Base-by-base conservation (phyloP, 1,139 yeast genomes). In the Meyerozyma smithsonii region DNA sequence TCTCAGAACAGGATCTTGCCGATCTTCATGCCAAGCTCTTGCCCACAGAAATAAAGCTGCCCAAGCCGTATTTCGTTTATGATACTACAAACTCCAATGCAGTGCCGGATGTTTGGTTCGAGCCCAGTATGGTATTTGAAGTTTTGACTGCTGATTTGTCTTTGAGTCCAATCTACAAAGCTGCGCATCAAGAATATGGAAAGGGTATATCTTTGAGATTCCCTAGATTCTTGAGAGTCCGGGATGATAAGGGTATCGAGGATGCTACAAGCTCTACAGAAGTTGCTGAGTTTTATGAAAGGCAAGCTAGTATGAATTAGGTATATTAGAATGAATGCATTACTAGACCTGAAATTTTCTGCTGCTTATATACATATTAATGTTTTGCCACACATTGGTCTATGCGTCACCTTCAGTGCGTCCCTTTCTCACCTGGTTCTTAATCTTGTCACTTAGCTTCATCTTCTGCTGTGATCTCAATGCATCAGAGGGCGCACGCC, bases 101-200 rank as follows among this genome's bases (percentile, higher is more conserved):
- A 1, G 69, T 66, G 20, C 97, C 98, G 0, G 97, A 92, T 58
- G 92, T 92, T 10, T 92, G 98, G 98, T 86, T 92, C 55, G 96
- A 92, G 52, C 97, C 99, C 3, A 74, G 84, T 0, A 66, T 72
- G 36, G 72, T 92, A 5, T 90, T 95, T 69, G 99, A 92, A 61
- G 96, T 92, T 1, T 72, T 89, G 45, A 87, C 96, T 0, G 99
- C 99, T 0, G 98, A 92, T 62, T 70, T 92, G 39, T 88, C 97
- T 0, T 74, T 92, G 42, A 85, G 96, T 39, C 99, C 99, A 0
- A 71, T 89, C 8, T 92, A 92, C 60, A 89, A 88, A 54, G 96
- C 97, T 0, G 97, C 95, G 2, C 79, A 77, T 32, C 74, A 75
- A 26, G 77, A 77, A 42, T 77, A 82, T 46, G 96, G 92, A 1